phyloP scores from a whole-genome alignment of 108 stramenopile genomes.

The Skeletonema potamos region DNA sequence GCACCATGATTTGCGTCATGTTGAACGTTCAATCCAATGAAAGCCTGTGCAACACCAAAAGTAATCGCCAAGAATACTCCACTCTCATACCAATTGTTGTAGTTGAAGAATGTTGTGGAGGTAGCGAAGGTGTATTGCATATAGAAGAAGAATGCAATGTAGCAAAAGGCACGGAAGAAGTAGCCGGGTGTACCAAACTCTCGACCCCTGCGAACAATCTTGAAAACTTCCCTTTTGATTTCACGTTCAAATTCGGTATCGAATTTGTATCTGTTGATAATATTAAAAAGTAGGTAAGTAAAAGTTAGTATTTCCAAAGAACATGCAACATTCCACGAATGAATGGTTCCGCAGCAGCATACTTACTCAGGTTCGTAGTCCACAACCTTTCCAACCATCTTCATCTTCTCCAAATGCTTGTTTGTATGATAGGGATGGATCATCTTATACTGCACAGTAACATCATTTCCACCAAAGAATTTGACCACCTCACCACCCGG shows the following conservation, averaged over 20 bases:
- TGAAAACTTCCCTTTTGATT: conserved; percentile 87
- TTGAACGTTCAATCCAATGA: conserved; percentile 91
- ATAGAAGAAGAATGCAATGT: conserved; percentile 67
- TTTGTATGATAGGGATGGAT: conserved; percentile 89
- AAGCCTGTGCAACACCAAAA: conserved; percentile 76
- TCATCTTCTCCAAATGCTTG: conserved; percentile 90
- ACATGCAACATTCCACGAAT: neutral
- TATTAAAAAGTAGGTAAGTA: neutral
- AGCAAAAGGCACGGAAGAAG: conserved; percentile 65
- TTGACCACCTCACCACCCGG: conserved; percentile 83
- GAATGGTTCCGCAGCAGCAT: neutral
- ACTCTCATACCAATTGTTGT: conserved; percentile 14
- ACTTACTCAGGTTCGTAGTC: conserved; percentile 76
- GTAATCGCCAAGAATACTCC: conserved; percentile 59
- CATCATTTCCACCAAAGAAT: conserved; percentile 90
- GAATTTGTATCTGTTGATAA: conserved; percentile 67
- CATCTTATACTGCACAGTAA: conserved; percentile 89
- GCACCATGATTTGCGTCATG: conserved; percentile 97
- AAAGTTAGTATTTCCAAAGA: neutral
- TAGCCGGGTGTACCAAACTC: conserved; percentile 86
- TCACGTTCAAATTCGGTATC: conserved; percentile 86
- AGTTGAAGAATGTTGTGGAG: conserved; percentile 25
- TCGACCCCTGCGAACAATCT: conserved; percentile 81
- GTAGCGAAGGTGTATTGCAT: conserved; percentile 64
- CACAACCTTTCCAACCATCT: conserved; percentile 63